Percentiles rank a stretch among this genome's conserved stretches.
Conservation (phyloP, 306 rosid species). For the Parietaria judaica region DNA sequence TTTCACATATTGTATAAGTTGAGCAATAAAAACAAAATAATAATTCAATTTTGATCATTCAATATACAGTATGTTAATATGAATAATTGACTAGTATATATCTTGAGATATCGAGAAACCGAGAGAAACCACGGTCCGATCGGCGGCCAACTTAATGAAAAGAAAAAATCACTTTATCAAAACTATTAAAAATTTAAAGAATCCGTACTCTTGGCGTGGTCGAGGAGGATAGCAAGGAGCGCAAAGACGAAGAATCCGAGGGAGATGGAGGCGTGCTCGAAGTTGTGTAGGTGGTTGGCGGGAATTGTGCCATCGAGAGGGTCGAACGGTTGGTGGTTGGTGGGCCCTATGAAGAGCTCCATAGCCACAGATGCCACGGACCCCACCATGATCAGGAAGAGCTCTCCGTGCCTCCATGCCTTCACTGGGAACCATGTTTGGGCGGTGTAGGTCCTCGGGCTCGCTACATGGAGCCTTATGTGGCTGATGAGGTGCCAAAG, state of each 20-base stretch:
- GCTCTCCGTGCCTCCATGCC: conserved; percentile 47
- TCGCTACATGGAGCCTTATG: conserved; percentile 44
- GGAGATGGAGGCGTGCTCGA: conserved; percentile 73
- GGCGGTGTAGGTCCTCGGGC: conserved; percentile 34
- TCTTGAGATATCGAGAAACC: too few relatives aligned
- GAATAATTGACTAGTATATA: too few relatives aligned
- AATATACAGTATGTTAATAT: too few relatives aligned
- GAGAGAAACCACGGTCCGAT: too few relatives aligned
- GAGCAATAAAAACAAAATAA: too few relatives aligned
- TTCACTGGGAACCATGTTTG: conserved; percentile 61
- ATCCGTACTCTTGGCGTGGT: neutral
- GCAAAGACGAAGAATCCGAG: conserved; percentile 51
- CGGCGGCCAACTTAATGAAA: too few relatives aligned
- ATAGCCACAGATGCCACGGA: conserved; percentile 47
- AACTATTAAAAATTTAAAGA: neutral
- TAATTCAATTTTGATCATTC: too few relatives aligned
- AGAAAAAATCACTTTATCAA: neutral
- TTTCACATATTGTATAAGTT: too few relatives aligned
- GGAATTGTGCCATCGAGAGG: conserved; percentile 57
- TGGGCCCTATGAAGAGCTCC: conserved; percentile 76
- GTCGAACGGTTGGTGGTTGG: conserved; percentile 60
- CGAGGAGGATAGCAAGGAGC: conserved; percentile 43
- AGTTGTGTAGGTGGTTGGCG: conserved; percentile 73
- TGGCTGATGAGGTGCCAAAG: conserved; percentile 79
- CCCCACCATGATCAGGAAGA: conserved; percentile 44